Base-by-base conservation (phyloP, 148 eudicot genomes). In the Rhododendron henanense region DNA sequence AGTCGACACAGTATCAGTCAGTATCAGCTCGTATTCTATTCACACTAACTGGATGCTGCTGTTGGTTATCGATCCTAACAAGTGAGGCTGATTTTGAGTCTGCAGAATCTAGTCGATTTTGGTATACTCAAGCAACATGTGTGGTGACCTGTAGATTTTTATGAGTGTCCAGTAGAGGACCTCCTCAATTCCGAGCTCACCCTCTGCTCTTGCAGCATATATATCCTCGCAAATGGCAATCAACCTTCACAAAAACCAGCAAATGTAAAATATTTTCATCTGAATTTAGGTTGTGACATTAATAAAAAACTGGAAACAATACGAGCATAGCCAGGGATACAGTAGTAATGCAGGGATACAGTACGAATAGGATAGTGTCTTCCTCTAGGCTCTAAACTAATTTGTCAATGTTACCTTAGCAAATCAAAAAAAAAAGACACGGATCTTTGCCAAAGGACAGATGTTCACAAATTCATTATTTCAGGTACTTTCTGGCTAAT, bases 151-250 rank as follows among this genome's bases (percentile, higher is more conserved):
- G 91, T 97, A 95, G 37, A 96, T 97, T 91, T 95, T 95, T 65
- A 95, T 93, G 77, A 95, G 75, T 65, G 98, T 97, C 99, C 99
- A 97, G 88, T 97, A 97, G 47, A 97, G 94, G 81, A 95, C 94
- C 92, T 95, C 99, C 91, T 97, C 98, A 33, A 97, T 95, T 89
- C 94, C 98, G 77, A 97, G 94, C 87, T 95, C 98, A 41, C 99
- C 98, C 87, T 97, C 99, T 81, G 98, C 99, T 93, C 99, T 89
- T 87, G 98, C 99, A 84, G 99, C 99, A 87, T 95, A 97, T 87
- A 97, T 93, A 89, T 94, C 99, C 89, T 97, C 98, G 85, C 97
- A 94, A 28, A 97, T 95, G 78, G 98, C 97, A 45, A 94, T 94
- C 91, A 95, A 91, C 93, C 98, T 95, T 88, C 75, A 89, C n/a